Percentiles rank a stretch among this genome's conserved stretches.
phyloP scores from a whole-genome alignment of 768 basidiomycete genomes.

The Collybia nuda region DNA sequence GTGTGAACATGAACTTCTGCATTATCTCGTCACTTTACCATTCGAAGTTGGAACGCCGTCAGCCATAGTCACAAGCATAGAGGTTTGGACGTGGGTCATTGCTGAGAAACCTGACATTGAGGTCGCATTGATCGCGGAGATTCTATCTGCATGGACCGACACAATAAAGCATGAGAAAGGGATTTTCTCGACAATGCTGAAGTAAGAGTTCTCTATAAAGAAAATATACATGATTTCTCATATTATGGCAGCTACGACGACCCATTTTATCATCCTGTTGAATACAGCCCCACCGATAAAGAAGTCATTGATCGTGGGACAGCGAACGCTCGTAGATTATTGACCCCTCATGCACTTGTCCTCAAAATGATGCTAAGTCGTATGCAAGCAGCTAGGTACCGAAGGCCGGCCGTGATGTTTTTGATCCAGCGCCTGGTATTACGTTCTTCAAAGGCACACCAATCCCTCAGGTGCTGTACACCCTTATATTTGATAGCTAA shows the following conservation, averaged over 20 bases:
- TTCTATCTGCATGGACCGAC: slow-evolving; percentile 84
- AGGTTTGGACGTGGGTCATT: slow-evolving; percentile 96
- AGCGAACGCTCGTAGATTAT: slow-evolving; percentile 66
- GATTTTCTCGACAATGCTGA: slow-evolving; percentile 76
- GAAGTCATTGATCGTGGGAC: slow-evolving; percentile 74
- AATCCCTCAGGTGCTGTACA: slow-evolving; percentile 64
- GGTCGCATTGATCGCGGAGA: slow-evolving; percentile 80
- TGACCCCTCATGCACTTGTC: slow-evolving; percentile 82
- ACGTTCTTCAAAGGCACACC: slow-evolving; percentile 71
- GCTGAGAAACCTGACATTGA: slow-evolving; percentile 82
- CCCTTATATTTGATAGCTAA: neutral
- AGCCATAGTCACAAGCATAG: slow-evolving; percentile 83
- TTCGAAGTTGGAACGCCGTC: slow-evolving; percentile 88
- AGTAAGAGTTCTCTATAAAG: slow-evolving; percentile 62
- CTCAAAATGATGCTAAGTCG: slow-evolving; percentile 89
- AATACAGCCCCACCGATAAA: slow-evolving; percentile 90
- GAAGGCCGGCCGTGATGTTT: slow-evolving; percentile 79
- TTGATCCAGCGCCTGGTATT: slow-evolving; percentile 83
- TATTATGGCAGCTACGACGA: slow-evolving; percentile 65
- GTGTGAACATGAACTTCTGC: slow-evolving; percentile 85
- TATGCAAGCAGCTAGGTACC: slow-evolving; percentile 91
- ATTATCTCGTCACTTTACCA: slow-evolving; percentile 84
- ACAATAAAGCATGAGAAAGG: slow-evolving; percentile 79
- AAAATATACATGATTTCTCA: slow-evolving; percentile 3
- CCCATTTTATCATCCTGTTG: slow-evolving; percentile 83